phyloP scores from a whole-genome alignment of 352 stramenopile species.

The Phytophthora fragariae region DNA sequence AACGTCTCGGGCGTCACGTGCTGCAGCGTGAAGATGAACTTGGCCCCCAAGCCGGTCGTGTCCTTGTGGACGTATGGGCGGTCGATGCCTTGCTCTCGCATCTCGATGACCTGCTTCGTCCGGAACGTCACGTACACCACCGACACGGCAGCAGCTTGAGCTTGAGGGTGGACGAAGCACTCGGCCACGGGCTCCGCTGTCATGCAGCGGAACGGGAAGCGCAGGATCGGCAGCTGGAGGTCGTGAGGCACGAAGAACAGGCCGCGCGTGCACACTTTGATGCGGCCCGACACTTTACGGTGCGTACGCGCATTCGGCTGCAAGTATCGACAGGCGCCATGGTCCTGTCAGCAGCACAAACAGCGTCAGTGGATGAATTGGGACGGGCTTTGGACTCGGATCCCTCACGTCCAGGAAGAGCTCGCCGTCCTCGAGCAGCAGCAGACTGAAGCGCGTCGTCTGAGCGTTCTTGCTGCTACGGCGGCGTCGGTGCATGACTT shows the following conservation, averaged over 20 bases:
- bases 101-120: constrained; percentile 66
- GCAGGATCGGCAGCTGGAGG: constrained; percentile 69
- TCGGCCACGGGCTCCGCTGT: constrained; percentile 53
- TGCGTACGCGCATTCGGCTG: constrained; percentile 43
- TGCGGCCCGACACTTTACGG: constrained; percentile 61
- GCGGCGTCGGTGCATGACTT: constrained; percentile 37
- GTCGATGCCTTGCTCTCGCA: constrained; percentile 77
- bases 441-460: constrained; percentile 85
- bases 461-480: constrained; percentile 48
- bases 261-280: constrained; percentile 90
- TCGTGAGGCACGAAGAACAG: constrained; percentile 91
- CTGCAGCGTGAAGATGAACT: constrained; percentile 81
- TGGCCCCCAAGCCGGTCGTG: constrained; percentile 30
- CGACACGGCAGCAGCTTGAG: constrained; percentile 1
- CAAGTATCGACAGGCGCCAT: constrained; percentile 68
- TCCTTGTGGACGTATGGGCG: constrained; percentile 68
- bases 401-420: constrained; percentile 88
- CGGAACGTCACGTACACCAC: constrained; percentile 69
- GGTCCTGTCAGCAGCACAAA: constrained; percentile 50
- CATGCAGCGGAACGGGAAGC: constrained; percentile 85
- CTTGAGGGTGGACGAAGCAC: constrained; percentile 46
- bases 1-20: constrained; percentile 74
- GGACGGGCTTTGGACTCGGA: neutral
- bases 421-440: constrained; percentile 93
- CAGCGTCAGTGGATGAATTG: neutral